Conservation (phyloP, 768 basidiomycete species). For the Trametes punicea region DNA sequence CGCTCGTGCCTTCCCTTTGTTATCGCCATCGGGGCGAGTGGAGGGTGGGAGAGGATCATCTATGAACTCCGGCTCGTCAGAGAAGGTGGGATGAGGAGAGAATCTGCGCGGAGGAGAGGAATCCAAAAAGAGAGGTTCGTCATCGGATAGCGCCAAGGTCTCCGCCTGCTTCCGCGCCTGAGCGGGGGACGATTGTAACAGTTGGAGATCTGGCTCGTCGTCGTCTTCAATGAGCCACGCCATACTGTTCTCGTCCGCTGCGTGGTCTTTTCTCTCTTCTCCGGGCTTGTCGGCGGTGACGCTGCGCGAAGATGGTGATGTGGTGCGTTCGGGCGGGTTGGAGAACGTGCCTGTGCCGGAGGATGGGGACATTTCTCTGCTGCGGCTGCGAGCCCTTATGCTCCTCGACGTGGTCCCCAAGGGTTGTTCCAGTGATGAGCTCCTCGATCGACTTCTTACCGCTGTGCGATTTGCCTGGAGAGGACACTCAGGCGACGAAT, state of each 20-base stretch:
- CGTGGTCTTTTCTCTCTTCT: neutral
- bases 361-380: neutral
- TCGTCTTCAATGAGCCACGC: slow-evolving; percentile 69
- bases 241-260: slow-evolving; percentile 40
- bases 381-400: slow-evolving; percentile 2
- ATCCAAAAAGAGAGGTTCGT: slow-evolving; percentile 11
- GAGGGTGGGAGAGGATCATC: neutral
- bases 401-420: slow-evolving; percentile 3
- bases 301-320: slow-evolving; percentile 16
- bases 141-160: slow-evolving; percentile 4
- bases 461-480: slow-evolving; percentile 1
- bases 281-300: slow-evolving; percentile 11
- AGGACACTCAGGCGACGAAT: slow-evolving; percentile 2
- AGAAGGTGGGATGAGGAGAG: neutral
- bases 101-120: neutral
- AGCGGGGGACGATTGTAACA: neutral
- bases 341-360: slow-evolving; percentile 5
- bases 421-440: slow-evolving; percentile 17
- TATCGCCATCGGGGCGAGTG: neutral
- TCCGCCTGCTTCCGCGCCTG: neutral
- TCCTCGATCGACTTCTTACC: neutral
- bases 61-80: slow-evolving; percentile 8
- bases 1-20: neutral
- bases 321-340: slow-evolving; percentile 8
- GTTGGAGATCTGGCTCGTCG: slow-evolving; percentile 48